Evolutionary conservation across 345 rosid species (phyloP).

Genomic region (Gynandropsis gynandra): DNA sequence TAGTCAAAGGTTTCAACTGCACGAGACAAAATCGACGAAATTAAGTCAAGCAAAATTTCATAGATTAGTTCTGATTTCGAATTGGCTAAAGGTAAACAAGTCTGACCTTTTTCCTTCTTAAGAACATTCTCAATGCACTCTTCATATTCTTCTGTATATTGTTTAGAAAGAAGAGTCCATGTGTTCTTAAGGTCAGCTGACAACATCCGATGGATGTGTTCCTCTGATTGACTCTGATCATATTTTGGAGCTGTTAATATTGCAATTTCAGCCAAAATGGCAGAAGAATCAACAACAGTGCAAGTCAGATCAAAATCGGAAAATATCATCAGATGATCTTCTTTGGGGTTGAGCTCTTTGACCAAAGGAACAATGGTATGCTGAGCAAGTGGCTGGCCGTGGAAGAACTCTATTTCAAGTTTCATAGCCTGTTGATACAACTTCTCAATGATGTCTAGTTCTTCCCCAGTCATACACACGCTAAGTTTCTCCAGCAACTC

Average conservation of each 20-base stretch:
- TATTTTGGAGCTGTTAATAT: conserved; percentile 78
- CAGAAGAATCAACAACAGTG: conserved; percentile 90
- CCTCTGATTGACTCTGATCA: conserved; percentile 50
- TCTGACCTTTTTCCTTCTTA: conserved; percentile 53
- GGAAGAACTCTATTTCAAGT: conserved; percentile 92
- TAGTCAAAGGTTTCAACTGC: conserved; percentile 59
- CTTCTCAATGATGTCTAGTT: conserved; percentile 81
- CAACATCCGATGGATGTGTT: conserved; percentile 54
- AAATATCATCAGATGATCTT: conserved; percentile 55
- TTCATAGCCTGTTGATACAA: conserved; percentile 96
- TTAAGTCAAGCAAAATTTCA: conserved; percentile 1
- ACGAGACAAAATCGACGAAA: conserved; percentile 13
- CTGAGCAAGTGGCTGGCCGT: conserved; percentile 67
- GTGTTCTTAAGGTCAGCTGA: conserved; percentile 71
- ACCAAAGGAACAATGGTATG: conserved; percentile 65
- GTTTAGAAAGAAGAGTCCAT: conserved; percentile 68
- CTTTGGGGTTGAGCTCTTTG: conserved; percentile 45
- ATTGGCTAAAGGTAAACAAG: conserved; percentile 13
- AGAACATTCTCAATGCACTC: conserved; percentile 78
- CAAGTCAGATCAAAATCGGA: conserved; percentile 98
- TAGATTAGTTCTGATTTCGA: neutral
- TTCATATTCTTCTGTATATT: conserved; percentile 82
- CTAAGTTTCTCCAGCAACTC: conserved; percentile 92
- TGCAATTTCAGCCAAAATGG: conserved; percentile 93
- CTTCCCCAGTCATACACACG: conserved; percentile 92